phyloP scores from a whole-genome alignment of 345 rosid genomes.

The Pistacia vera region DNA sequence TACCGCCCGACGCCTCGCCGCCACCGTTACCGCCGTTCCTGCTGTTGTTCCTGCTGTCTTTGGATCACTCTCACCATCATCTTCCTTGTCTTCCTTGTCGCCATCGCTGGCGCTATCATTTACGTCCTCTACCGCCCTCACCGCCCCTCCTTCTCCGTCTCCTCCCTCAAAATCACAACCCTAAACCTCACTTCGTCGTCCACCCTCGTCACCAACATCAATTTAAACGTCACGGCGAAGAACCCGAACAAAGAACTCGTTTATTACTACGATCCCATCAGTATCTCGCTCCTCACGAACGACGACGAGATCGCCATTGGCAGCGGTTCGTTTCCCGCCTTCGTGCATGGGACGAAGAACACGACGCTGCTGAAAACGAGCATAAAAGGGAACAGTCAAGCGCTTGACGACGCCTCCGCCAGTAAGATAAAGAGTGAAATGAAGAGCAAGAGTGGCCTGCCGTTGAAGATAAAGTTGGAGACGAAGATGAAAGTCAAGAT shows the following conservation, averaged over 20 bases:
- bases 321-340: conserved; percentile 50
- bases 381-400: conserved; percentile 38
- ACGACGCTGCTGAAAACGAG: conserved; percentile 58
- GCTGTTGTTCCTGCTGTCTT: conserved; percentile 66
- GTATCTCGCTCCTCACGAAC: conserved; percentile 39
- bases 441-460: conserved; percentile 57
- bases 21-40: conserved; percentile 50
- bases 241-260: conserved; percentile 84
- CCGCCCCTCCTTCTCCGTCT: conserved; percentile 65
- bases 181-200: conserved; percentile 62
- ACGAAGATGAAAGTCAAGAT: conserved; percentile 75
- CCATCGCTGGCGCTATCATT: conserved; percentile 45
- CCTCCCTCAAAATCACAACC: conserved; percentile 56
- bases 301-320: conserved; percentile 55
- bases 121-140: conserved; percentile 84
- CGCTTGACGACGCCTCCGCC: conserved; percentile 51
- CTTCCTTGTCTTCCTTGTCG: conserved; percentile 50
- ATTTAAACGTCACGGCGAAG: conserved; percentile 60
- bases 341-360: conserved; percentile 71
- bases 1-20: conserved; percentile 71
- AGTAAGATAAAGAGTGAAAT: conserved; percentile 45
- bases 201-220: conserved; percentile 52
- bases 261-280: conserved; percentile 49
- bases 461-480: conserved; percentile 55
- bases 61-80: conserved; percentile 52